Evolutionary conservation across 495 filamentous ascomycete genomes (phyloP).

Genomic region (Daldinia concentrica): DNA sequence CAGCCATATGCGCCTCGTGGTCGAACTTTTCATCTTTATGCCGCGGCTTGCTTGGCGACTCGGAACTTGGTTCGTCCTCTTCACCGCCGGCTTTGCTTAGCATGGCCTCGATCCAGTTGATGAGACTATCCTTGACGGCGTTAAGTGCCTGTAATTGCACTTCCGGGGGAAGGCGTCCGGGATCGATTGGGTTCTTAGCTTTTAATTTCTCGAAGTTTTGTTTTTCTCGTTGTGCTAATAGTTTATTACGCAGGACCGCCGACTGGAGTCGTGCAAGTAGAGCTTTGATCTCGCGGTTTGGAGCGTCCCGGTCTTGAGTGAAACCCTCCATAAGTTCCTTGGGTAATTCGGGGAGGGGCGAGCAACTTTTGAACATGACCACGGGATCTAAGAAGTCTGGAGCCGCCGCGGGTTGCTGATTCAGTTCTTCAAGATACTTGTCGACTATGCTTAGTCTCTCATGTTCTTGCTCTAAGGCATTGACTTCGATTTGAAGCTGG

Average conservation of each 20-base stretch:
- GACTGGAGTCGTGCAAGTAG: constrained; percentile 70
- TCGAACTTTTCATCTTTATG: constrained; percentile 56
- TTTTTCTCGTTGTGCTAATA: constrained; percentile 69
- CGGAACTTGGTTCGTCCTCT: constrained; percentile 52
- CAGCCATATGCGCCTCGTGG: constrained; percentile 49
- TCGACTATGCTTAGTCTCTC: constrained; percentile 61
- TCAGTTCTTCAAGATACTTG: constrained; percentile 56
- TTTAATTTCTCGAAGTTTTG: constrained; percentile 67
- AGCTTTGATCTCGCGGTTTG: constrained; percentile 53
- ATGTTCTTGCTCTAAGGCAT: constrained; percentile 62
- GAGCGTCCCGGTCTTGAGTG: constrained; percentile 45
- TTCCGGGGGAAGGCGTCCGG: constrained; percentile 44
- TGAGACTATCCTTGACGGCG: constrained; percentile 69
- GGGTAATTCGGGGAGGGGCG: constrained; percentile 59
- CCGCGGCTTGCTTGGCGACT: constrained; percentile 52
- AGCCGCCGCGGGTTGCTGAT: constrained; percentile 64
- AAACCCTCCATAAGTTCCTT: constrained; percentile 56
- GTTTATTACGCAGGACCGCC: constrained; percentile 69
- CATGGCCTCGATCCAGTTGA: constrained; percentile 77
- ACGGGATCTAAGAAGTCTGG: constrained; percentile 57
- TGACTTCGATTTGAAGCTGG: constrained; percentile 60
- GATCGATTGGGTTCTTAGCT: constrained; percentile 46
- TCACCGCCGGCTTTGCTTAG: constrained; percentile 62
- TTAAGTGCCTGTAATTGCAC: constrained; percentile 60
- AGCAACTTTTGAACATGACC: constrained; percentile 54